Evolutionary conservation across 345 rosid species (phyloP), one percentile per base, ranked within the genome.

Genomic region (Crucihimalaya himalaica): DNA sequence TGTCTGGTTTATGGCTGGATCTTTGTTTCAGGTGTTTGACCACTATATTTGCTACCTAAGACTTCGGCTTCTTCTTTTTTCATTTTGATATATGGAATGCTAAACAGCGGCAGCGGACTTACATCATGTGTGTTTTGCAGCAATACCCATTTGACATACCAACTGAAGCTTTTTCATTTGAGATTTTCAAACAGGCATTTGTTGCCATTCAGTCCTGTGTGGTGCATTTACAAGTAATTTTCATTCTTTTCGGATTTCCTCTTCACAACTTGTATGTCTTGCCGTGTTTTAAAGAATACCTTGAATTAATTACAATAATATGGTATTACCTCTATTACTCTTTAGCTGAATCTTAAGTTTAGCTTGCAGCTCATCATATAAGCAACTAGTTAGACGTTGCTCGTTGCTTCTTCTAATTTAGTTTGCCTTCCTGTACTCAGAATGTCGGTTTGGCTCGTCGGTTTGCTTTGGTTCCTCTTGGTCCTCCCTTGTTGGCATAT

Each of bases 1-100:
- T 39, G 95, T 94, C 70, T 94, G 97, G 98, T 94, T 94, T 82
- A 94, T 94, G 98, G 98, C 96, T 72, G 98, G 97, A 63, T 94
- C 98, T 66, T 82, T 94, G 73, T 94, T 94, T 89, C 97, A 91
- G 98, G 97, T 91, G 20, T 31, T 64, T 63, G 32, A 42, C 19
- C 35, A 64, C 19, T 57, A 9, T 47, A 19, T 77, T 42, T 68
- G 35, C 53, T 20, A 19, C 50, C 54, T 67, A 19, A 20, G 35
- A n/a, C 27, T 32, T 53, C 5, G 0, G 46, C 25, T 59, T 75
- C 25, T 59, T 75, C n/a, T 46, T 43, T 35, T 46, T 5, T 70
- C 16, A 9, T 31, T 21, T 43, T 46, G 14, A 21, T 5, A 31
- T 45, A 34, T 25, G 52, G 60, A 76, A 63, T 69, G 29, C 11